A percentile compares a stretch with the other conserved stretches of the same genome.
Evolutionary conservation across 2,329 filamentous ascomycete species (phyloP).

Genomic region (Botrytis pseudocinerea): DNA sequence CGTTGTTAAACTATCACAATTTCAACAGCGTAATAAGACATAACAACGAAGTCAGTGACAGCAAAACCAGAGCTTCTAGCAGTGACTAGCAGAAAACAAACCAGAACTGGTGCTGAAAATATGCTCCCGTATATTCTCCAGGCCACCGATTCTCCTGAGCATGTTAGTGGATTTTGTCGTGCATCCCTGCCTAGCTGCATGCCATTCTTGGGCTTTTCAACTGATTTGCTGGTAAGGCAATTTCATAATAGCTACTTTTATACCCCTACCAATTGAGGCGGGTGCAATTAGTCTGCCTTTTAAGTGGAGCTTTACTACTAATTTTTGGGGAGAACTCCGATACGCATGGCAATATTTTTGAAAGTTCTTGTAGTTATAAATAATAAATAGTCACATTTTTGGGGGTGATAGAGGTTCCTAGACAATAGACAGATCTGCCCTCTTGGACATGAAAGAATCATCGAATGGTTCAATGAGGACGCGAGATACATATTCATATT

Average conservation of each 20-base stretch:
- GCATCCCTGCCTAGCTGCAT: rapidly evolving
- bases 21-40: not conserved
- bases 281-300: rapidly evolving
- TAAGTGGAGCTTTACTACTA: not conserved
- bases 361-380: not conserved
- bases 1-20: not conserved
- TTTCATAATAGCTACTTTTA: not conserved
- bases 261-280: not conserved
- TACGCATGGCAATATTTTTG: not conserved
- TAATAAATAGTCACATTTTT: not conserved
- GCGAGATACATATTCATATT: not conserved
- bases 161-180: not conserved
- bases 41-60: not conserved
- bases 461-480: not conserved
- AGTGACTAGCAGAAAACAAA: not conserved
- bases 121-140: not conserved
- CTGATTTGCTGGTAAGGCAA: not conserved
- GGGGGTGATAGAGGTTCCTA: too few species aligned
- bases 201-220: not conserved
- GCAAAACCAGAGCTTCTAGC: not conserved
- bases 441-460: too few species aligned
- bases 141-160: too few species aligned
- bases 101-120: not conserved
- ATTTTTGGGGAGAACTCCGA: not conserved
- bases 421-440: too few species aligned